A percentile compares a stretch with the other conserved stretches of the same genome.
Evolutionary conservation across 2,329 filamentous ascomycete genomes (phyloP).

Genomic region (Botryotinia convoluta): DNA sequence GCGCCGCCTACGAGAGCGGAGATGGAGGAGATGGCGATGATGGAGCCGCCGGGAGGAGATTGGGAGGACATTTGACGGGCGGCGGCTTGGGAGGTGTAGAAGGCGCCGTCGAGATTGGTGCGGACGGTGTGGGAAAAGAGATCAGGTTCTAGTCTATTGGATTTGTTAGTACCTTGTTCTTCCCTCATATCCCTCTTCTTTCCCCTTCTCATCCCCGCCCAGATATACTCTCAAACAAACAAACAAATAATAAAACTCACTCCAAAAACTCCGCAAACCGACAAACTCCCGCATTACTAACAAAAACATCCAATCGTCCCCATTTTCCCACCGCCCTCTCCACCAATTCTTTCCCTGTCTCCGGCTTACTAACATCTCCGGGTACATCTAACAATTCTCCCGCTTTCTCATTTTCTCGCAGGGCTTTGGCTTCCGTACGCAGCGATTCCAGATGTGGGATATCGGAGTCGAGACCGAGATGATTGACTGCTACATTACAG

Average conservation of each 20-base stretch:
- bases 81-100: conserved; percentile 82
- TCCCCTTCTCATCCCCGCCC: too few relatives aligned
- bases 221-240: not conserved
- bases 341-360: conserved; percentile 69
- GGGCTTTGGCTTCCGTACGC: conserved; percentile 49
- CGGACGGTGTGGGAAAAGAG: conserved; percentile 70
- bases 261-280: conserved; percentile 83
- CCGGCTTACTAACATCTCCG: conserved; percentile 74
- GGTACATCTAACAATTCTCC: conserved; percentile 62
- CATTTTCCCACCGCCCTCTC: conserved; percentile 60
- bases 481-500: conserved; percentile 76
- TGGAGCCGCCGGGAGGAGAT: conserved; percentile 62
- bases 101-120: conserved; percentile 85
- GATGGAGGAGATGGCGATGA: conserved; percentile 74
- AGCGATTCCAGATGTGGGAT: conserved; percentile 52
- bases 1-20: conserved; percentile 75
- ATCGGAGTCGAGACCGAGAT: conserved; percentile 61
- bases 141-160: conserved; percentile 57
- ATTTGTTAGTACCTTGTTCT: not conserved
- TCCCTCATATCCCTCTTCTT: not conserved
- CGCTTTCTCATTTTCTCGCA: conserved; percentile 45
- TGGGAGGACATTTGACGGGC: conserved; percentile 75
- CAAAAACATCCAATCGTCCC: conserved; percentile 70
- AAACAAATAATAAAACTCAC: conserved; percentile 40
- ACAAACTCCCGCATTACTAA: conserved; percentile 87